phyloP scores from a whole-genome alignment of 2,329 filamentous ascomycete genomes.

The Aspergillus awamori region DNA sequence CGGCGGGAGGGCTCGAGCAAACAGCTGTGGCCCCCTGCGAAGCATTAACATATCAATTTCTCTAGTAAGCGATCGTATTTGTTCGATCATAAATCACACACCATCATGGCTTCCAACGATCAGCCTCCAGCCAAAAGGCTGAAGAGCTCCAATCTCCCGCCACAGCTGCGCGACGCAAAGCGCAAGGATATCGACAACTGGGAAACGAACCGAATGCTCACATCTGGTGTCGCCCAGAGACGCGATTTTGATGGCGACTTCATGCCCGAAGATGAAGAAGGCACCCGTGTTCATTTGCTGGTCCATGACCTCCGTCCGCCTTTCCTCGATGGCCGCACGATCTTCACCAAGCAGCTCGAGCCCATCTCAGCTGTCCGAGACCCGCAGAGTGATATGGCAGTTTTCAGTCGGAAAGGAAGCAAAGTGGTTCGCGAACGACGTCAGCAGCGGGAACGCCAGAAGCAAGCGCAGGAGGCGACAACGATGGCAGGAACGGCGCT shows the following conservation, averaged over 20 bases:
- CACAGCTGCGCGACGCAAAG: slow-evolving; percentile 54
- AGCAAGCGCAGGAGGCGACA: slow-evolving; percentile 92
- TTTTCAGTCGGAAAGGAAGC: slow-evolving; percentile 94
- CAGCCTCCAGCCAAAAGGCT: slow-evolving; percentile 44
- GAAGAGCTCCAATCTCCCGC: slow-evolving; percentile 41
- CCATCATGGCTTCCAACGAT: slow-evolving; percentile 39
- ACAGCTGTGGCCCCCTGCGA: slow-evolving; percentile 7
- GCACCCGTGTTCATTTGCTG: slow-evolving; percentile 82
- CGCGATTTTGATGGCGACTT: slow-evolving; percentile 81
- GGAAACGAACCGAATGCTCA: slow-evolving; percentile 98
- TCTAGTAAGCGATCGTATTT: not conserved
- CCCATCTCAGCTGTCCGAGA: slow-evolving; percentile 91
- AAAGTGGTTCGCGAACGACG: slow-evolving; percentile 87
- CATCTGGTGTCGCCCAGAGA: slow-evolving; percentile 90
- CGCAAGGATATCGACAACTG: slow-evolving; percentile 96
- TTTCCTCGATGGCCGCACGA: slow-evolving; percentile 89
- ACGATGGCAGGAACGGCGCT: slow-evolving; percentile 88
- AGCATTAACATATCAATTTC: not conserved
- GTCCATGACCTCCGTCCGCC: slow-evolving; percentile 93
- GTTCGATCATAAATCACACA: not conserved
- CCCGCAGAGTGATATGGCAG: slow-evolving; percentile 96
- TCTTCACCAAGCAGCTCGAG: slow-evolving; percentile 97
- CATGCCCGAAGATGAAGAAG: slow-evolving; percentile 81
- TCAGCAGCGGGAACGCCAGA: slow-evolving; percentile 89
- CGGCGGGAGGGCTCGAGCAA: slow-evolving; percentile 8